These are phyloP conservation scores for Ceratobasidium sp. DNA, from an alignment of 1,284 basidiomycete genomes.

Conservation along the genomic window DNA sequence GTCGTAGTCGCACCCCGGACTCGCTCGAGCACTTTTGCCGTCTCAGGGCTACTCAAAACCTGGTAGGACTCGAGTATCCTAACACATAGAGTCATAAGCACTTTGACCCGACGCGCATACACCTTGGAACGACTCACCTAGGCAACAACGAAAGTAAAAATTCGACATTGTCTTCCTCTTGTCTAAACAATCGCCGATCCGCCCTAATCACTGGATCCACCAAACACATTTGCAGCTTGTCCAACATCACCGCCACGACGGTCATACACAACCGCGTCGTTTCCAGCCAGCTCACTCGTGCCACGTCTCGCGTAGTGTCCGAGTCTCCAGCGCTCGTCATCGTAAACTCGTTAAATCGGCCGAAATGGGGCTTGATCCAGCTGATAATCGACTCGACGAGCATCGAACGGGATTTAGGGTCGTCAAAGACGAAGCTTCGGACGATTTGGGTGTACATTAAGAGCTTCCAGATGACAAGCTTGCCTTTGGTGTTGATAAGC, in stretches of 20 bases:
- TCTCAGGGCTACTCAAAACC: conserved; percentile 78
- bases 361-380: conserved; percentile 96
- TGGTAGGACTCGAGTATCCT: conserved; percentile 88
- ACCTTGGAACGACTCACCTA: conserved; percentile 61
- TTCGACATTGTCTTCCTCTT: conserved; percentile 96
- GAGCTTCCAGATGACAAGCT: conserved; percentile 90
- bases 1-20: conserved; percentile 70
- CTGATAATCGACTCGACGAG: conserved; percentile 89
- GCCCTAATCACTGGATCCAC: conserved; percentile 72
- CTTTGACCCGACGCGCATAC: conserved; percentile 12
- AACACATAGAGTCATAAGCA: conserved; percentile 24
- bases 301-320: conserved; percentile 73
- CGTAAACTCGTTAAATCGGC: conserved; percentile 85
- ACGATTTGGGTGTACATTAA: conserved; percentile 93
- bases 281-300: conserved; percentile 91
- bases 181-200: conserved; percentile 70
- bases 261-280: conserved; percentile 85
- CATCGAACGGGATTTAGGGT: conserved; percentile 78
- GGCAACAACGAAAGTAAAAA: conserved; percentile 88
- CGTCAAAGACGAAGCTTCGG: conserved; percentile 88
- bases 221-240: conserved; percentile 86
- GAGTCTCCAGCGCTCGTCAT: conserved; percentile 71
- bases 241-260: conserved; percentile 89
- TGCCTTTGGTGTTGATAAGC: conserved; percentile 81
- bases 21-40: conserved; percentile 75